These are phyloP conservation scores for Fusarium sp. DNA, from an alignment of 2,329 filamentous ascomycete species.

Conservation along the genomic window DNA sequence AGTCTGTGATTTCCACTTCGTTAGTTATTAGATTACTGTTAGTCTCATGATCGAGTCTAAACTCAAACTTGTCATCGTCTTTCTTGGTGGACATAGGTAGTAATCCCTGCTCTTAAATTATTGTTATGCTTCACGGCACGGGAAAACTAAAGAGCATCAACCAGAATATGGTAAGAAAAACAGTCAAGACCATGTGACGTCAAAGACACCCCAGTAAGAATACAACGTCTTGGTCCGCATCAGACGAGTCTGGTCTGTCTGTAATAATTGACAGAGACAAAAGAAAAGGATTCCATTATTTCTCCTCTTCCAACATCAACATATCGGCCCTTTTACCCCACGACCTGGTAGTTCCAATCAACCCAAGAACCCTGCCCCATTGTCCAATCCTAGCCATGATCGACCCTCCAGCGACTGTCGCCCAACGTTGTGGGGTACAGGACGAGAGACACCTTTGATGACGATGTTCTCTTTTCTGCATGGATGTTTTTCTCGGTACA, in stretches of 20 bases:
- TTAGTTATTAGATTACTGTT: neutral
- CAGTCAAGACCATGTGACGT: neutral
- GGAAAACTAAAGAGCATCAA: slow-evolving; percentile 1
- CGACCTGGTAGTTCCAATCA: slow-evolving; percentile 1
- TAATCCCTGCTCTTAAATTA: neutral
- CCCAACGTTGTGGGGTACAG: slow-evolving; percentile 30
- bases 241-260: neutral
- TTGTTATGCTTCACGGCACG: neutral
- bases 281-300: neutral
- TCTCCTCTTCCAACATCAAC: slow-evolving; percentile 6
- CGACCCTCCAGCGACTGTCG: slow-evolving; percentile 22
- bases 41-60: neutral
- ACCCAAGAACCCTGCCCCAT: slow-evolving; percentile 18
- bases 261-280: too few relatives aligned
- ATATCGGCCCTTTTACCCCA: slow-evolving; percentile 43
- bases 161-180: neutral
- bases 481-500: neutral
- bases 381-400: slow-evolving; percentile 22
- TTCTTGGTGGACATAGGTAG: neutral
- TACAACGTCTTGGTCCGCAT: neutral
- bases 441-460: slow-evolving; percentile 14
- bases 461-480: slow-evolving; percentile 9
- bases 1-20: neutral
- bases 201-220: neutral
- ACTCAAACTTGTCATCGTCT: neutral